Conservation (phyloP, 2,329 filamentous ascomycete species). For the Ascochyta koolunga region DNA sequence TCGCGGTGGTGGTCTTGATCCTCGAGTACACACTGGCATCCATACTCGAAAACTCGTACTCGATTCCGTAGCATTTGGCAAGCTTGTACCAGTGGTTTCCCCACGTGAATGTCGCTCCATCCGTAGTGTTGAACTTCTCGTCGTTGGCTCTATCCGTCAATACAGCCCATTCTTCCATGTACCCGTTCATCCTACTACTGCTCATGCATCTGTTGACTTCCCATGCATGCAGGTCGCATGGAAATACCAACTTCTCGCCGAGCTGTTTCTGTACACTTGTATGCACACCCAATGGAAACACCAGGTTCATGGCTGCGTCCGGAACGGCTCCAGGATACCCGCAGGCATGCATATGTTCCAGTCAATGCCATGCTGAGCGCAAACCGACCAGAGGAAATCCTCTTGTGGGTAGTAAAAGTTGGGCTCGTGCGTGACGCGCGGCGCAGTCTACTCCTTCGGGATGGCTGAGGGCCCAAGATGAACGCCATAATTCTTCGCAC, state of each 20-base stretch:
- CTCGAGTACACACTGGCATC: slow-evolving; percentile 18
- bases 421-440: slow-evolving; percentile 51
- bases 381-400: slow-evolving; percentile 55
- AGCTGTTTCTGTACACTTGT: slow-evolving; percentile 55
- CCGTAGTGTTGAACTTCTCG: slow-evolving; percentile 58
- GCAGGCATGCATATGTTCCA: slow-evolving; percentile 59
- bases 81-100: slow-evolving; percentile 57
- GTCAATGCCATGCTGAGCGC: slow-evolving; percentile 41
- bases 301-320: slow-evolving; percentile 58
- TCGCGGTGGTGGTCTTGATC: slow-evolving; percentile 35
- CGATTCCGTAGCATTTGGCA: slow-evolving; percentile 53
- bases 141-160: slow-evolving; percentile 51
- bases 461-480: slow-evolving; percentile 54
- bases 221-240: slow-evolving; percentile 54
- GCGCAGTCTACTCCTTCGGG: slow-evolving; percentile 56
- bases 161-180: slow-evolving; percentile 60
- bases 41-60: slow-evolving; percentile 41
- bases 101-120: slow-evolving; percentile 55
- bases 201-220: slow-evolving; percentile 51
- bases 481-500: slow-evolving; percentile 60
- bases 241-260: slow-evolving; percentile 52
- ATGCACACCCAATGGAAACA: slow-evolving; percentile 58
- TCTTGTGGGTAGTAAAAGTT: slow-evolving; percentile 65
- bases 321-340: slow-evolving; percentile 56
- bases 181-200: slow-evolving; percentile 56